Conservation (phyloP, 495 filamentous ascomycete genomes). For the Hyaloscypha variabilis region DNA sequence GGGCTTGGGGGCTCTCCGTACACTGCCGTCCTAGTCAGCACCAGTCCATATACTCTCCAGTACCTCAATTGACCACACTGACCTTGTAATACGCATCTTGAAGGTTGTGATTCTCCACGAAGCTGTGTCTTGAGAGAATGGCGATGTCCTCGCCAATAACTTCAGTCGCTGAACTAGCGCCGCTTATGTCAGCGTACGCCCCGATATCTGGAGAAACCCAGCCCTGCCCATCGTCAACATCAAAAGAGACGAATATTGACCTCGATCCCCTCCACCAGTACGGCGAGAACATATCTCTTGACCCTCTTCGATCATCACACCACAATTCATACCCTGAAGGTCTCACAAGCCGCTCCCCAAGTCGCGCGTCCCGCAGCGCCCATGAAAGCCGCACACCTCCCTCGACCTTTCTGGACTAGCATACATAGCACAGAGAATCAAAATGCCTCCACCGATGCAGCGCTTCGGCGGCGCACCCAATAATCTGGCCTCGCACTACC, state of each 20-base stretch:
- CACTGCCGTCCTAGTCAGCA: slow-evolving; percentile 6
- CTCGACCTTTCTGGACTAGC: slow-evolving; percentile 29
- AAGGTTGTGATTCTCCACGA: slow-evolving; percentile 22
- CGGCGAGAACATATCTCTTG: not conserved
- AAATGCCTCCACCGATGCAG: slow-evolving; percentile 55
- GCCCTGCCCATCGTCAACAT: slow-evolving; percentile 24
- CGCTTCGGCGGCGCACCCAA: slow-evolving; percentile 48
- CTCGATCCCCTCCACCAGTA: not conserved
- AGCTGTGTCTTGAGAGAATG: slow-evolving; percentile 14
- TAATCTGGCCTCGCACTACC: slow-evolving; percentile 42
- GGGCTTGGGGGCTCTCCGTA: slow-evolving; percentile 44
- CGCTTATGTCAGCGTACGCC: slow-evolving; percentile 15
- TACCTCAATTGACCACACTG: slow-evolving; percentile 18
- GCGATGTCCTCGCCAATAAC: not conserved
- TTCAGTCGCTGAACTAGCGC: slow-evolving; percentile 7
- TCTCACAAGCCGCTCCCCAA: slow-evolving; percentile 6
- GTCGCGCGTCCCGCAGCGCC: slow-evolving; percentile 27
- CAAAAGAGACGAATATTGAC: not conserved
- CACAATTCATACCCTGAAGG: not conserved
- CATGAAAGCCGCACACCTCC: slow-evolving; percentile 33
- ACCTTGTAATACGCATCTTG: slow-evolving; percentile 31
- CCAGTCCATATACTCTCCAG: not conserved
- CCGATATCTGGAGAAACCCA: slow-evolving; percentile 20
- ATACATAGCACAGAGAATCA: slow-evolving; percentile 30
- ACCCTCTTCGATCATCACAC: not conserved